Evolutionary conservation across 2,329 filamentous ascomycete genomes (phyloP), one percentile per base, ranked within the genome.

Genomic region (Metarhizium robertsii): DNA sequence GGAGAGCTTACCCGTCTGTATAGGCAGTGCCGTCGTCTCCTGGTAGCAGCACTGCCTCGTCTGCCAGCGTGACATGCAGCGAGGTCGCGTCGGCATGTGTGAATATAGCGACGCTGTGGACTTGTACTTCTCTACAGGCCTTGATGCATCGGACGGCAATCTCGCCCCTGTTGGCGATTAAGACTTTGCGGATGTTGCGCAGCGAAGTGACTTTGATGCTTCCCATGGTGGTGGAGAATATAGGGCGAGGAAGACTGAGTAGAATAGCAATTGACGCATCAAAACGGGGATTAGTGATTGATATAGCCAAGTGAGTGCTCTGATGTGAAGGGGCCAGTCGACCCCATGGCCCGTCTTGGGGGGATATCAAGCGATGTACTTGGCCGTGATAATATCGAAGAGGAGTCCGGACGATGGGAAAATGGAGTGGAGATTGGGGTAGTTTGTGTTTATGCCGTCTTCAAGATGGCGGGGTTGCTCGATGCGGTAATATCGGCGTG

Each of bases 41-140:
- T 0, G 71, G 66, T 1, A 84, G 71, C 1, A 79, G 64, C 4
- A 79, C 67, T 2, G 80, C 75, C 55, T 78, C 71, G 56, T 83
- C 79, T 14, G 82, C 81, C 18, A 73, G 65, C 2, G 45, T 48
- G 7, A 20, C 25, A 20, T 48, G 45, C 6, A 73, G 67, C 0
- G 79, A 81, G 1, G 76, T 72, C 7, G 76, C 73, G 65, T 85
- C 81, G 8, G 77, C 72, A 20, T 61, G 52, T 11, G 45, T 50
- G 45, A 56, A 45, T 8, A 56, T 56, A 34, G 45, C 20, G 25
- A 48, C 30, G 45, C 45, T 48, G 45, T 48, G 45, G 45, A 48
- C 45, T 30, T 16, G 45, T 13, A 48, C 6, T 30, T 48, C 45
- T 13, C 25, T 48, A 11, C 45, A 48, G 20, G 45, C 45, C 45